These are phyloP conservation scores for Quercus cerris DNA, from an alignment of 306 rosid genomes.

Conservation along the genomic window DNA sequence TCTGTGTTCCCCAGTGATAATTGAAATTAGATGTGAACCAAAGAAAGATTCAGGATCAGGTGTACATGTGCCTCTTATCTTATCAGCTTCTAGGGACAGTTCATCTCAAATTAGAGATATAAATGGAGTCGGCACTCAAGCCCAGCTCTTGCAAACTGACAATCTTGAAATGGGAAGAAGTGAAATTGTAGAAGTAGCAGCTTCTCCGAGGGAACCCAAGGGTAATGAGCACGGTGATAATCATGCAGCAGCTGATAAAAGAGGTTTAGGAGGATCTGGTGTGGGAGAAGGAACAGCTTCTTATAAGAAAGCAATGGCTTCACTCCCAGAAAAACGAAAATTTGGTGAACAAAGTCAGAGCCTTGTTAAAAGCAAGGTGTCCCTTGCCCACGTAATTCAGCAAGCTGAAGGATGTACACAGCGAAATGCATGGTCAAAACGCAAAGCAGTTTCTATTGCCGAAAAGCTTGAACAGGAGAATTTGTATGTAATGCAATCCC, in stretches of 20 bases:
- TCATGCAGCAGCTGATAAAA: conserved; percentile 36
- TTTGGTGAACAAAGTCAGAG: conserved; percentile 65
- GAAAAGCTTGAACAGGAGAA: conserved; percentile 99
- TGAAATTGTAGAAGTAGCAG: conserved; percentile 79
- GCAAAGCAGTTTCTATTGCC: conserved; percentile 93
- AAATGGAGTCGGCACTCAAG: conserved; percentile 36
- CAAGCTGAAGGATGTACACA: conserved; percentile 84
- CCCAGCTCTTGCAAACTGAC: conserved; percentile 32
- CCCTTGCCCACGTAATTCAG: conserved; percentile 98
- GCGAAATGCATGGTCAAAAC: conserved; percentile 76
- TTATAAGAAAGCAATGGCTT: conserved; percentile 36
- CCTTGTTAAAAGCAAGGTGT: conserved; percentile 85
- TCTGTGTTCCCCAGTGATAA: conserved; percentile 71
- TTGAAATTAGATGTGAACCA: conserved; percentile 79
- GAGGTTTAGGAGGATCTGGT: conserved; percentile 35
- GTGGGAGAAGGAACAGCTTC: conserved; percentile 43
- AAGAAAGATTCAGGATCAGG: conserved; percentile 44
- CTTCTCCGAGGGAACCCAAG: conserved; percentile 54
- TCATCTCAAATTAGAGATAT: conserved; percentile 49
- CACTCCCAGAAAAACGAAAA: conserved; percentile 45
- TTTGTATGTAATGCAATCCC: conserved; percentile 53
- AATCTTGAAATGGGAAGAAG: conserved; percentile 45
- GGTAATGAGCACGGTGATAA: conserved; percentile 34
- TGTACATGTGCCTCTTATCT: conserved; percentile 42
- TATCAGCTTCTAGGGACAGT: conserved; percentile 46